Conservation (phyloP, 176 grass and related monocot species). For the Chrysopogon serrulatus region DNA sequence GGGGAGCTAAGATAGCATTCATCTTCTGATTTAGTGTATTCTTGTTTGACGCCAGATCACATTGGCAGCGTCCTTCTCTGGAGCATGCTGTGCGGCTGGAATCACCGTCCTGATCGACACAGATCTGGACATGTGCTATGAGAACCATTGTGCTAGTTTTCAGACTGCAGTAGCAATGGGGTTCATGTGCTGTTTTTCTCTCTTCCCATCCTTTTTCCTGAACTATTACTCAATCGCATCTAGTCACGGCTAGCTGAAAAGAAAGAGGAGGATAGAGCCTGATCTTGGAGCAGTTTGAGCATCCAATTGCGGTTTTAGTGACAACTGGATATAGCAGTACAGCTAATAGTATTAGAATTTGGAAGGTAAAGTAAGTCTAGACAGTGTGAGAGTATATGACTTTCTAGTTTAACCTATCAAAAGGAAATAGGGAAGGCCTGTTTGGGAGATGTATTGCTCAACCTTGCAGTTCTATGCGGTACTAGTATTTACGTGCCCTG, state of each 20-base stretch:
- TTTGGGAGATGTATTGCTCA: neutral
- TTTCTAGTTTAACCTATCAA: constrained; percentile 32
- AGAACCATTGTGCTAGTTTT: constrained; percentile 76
- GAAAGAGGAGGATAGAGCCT: neutral
- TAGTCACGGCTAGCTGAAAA: constrained; percentile 18
- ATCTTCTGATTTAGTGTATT: neutral
- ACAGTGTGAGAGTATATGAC: neutral
- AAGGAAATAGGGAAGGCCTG: constrained; percentile 43
- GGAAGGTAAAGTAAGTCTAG: constrained; percentile 10
- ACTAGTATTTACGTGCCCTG: neutral
- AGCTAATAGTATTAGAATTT: constrained; percentile 22
- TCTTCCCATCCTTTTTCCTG: constrained; percentile 55
- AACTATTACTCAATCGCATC: constrained; percentile 71
- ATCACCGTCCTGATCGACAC: constrained; percentile 77
- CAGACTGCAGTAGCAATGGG: constrained; percentile 71
- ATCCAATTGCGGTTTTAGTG: constrained; percentile 13
- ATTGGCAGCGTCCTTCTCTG: constrained; percentile 52
- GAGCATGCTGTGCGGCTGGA: constrained; percentile 67
- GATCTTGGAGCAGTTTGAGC: constrained; percentile 20
- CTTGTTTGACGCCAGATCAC: constrained; percentile 63
- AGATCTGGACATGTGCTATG: constrained; percentile 62
- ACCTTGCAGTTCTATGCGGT: constrained; percentile 18
- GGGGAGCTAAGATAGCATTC: neutral
- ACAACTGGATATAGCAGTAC: constrained; percentile 24
- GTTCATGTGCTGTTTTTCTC: constrained; percentile 82